Evolutionary conservation across 805 yeast species (phyloP), one percentile per base, ranked within the genome.

Genomic region (Danielozyma ontarioensis): DNA sequence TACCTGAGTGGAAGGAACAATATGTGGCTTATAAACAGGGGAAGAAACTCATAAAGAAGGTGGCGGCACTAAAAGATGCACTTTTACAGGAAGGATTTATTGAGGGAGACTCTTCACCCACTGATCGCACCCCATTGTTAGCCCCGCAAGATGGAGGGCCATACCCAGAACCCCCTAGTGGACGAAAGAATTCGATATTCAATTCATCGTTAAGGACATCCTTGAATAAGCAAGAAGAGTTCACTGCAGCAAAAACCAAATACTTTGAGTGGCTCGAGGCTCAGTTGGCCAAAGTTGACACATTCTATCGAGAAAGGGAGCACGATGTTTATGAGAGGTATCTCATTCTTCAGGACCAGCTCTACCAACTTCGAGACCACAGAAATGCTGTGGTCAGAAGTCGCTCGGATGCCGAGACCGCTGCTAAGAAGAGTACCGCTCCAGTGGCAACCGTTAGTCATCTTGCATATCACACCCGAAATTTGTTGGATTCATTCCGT

Each of bases 1-100:
- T 83, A 35, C 95, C 96, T 4, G 95, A 83, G 49, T 89, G 97
- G 97, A 78, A 76, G 49, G 80, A 77, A 34, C 79, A 80, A 49
- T 89, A 89, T 51, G 68, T 89, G 22, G 83, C 85, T 49, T 82
- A 82, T 52, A 78, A 78, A 45, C 52, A 57, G 8, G 83, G 83
- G 27, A 78, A 78, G 50, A 71, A 73, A 50, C 51, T 67, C 26
- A 70, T 78, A 34, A 70, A 71, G 39, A 59, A 59, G 34, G 48
- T 67, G 12, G 40, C 40, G 13, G 32, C 21, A 29, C 18, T 49
- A 16, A 36, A 40, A 22, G 44, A 40, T 8, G 47, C 44, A 19
- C n/a, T n/a, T n/a, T n/a, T n/a, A n/a, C n/a, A n/a, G n/a, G n/a
- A n/a, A n/a, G 42, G 39, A 17, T 21, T 13, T 15, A 10, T 19